These are phyloP conservation scores for Amphichorda felina DNA, from an alignment of 2,329 filamentous ascomycete genomes.

Conservation along the genomic window DNA sequence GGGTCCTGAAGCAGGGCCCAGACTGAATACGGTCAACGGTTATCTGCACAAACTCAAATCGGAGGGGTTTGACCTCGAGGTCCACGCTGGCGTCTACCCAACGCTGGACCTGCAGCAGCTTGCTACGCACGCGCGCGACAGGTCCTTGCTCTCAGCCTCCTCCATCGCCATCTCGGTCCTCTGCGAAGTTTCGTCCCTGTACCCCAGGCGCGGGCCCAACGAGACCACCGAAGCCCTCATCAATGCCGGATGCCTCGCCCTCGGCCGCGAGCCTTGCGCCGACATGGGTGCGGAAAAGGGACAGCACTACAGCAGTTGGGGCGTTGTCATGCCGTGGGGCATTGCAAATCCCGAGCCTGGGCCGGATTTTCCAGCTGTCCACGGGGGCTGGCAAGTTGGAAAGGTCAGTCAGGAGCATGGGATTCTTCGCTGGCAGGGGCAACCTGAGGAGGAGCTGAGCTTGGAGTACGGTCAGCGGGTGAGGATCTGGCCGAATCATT, in stretches of 20 bases:
- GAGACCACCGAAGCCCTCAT: constrained; percentile 49
- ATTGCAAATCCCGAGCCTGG: constrained; percentile 16
- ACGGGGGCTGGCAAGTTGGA: constrained; percentile 51
- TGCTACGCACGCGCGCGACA: constrained; percentile 47
- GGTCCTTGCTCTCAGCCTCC: constrained; percentile 26
- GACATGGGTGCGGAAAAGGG: constrained; percentile 21
- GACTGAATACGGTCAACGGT: constrained; percentile 5
- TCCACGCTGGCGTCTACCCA: constrained; percentile 66
- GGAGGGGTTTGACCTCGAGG: constrained; percentile 39
- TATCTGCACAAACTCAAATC: constrained; percentile 24
- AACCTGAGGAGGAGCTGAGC: constrained; percentile 28
- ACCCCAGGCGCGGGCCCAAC: constrained; percentile 37
- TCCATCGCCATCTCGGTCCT: constrained; percentile 56
- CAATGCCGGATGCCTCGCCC: constrained; percentile 52
- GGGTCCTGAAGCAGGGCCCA: constrained; percentile 8
- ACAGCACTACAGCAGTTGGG: constrained; percentile 53
- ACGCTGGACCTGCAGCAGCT: constrained; percentile 67
- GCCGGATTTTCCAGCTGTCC: constrained; percentile 25
- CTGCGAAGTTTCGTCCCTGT: constrained; percentile 56
- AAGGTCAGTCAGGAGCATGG: constrained; percentile 69
- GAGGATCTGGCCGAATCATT: constrained; percentile 65
- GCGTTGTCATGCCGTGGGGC: constrained; percentile 50
- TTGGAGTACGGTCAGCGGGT: constrained; percentile 53
- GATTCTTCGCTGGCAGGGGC: constrained; percentile 46
- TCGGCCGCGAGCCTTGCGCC: constrained; percentile 62